phyloP scores from a whole-genome alignment of 1,284 basidiomycete species.

The Peniophora sp. region DNA sequence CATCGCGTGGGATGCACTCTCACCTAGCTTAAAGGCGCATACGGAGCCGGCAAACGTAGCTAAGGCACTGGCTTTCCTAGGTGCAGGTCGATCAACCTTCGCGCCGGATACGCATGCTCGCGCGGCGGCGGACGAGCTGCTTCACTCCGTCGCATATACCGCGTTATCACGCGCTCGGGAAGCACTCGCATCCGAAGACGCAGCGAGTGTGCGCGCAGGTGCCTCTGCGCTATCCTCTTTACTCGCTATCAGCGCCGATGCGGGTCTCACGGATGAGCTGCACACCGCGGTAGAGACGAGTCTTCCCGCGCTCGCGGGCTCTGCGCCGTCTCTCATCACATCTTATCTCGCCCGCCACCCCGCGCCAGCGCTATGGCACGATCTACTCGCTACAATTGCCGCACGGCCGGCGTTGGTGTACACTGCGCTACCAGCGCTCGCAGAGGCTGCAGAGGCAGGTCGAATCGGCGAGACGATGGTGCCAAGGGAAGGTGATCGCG shows the following conservation, averaged over 20 bases:
- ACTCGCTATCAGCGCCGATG: conserved; percentile 3
- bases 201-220: conserved; percentile 19
- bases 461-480: conserved; percentile 30
- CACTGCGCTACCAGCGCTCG: conserved; percentile 22
- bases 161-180: neutral
- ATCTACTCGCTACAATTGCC: conserved; percentile 28
- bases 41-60: conserved; percentile 9
- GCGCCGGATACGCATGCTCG: conserved; percentile 16
- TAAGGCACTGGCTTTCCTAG: conserved; percentile 30
- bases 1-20: conserved; percentile 36
- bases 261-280: conserved; percentile 26
- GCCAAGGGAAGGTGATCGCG: conserved; percentile 25
- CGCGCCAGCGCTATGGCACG: conserved; percentile 32
- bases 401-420: conserved; percentile 20
- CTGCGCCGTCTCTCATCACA: conserved; percentile 35
- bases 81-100: conserved; percentile 29
- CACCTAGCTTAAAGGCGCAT: conserved; percentile 16
- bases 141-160: conserved; percentile 1
- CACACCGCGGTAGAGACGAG: conserved; percentile 34
- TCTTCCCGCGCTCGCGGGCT: conserved; percentile 29
- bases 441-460: conserved; percentile 30
- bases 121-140: conserved; percentile 17
- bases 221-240: conserved; percentile 20
- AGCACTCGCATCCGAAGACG: conserved; percentile 18
- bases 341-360: conserved; percentile 37